phyloP scores from a whole-genome alignment of 139 green algal genomes.

The Chlamydomonas sphaeroides region DNA sequence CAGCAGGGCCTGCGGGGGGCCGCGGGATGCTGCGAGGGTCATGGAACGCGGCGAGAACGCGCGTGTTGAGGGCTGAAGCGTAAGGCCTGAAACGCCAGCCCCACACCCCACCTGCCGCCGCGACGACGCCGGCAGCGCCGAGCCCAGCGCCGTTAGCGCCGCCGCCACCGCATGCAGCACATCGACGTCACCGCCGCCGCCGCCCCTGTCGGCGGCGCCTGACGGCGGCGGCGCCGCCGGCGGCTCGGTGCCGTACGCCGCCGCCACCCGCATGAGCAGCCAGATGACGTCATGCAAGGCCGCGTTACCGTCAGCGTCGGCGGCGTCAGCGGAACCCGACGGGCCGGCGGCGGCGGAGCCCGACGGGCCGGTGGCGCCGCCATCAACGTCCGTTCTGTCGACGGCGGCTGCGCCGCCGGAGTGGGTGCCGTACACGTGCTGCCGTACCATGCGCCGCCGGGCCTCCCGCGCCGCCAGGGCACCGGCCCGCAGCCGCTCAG shows the following conservation, averaged over 20 bases:
- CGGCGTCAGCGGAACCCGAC: too few species aligned
- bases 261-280: not conserved
- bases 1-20: slow-evolving; percentile 13
- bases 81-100: not conserved
- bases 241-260: not conserved
- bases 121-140: not conserved
- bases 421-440: too few species aligned
- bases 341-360: too few species aligned
- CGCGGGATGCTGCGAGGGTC: not conserved
- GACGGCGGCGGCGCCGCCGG: too few species aligned
- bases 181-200: not conserved
- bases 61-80: not conserved
- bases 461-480: too few species aligned
- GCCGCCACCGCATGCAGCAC: not conserved
- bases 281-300: not conserved
- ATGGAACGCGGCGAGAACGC: not conserved
- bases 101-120: slow-evolving; percentile 3
- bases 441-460: too few species aligned
- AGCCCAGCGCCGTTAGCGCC: not conserved
- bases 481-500: too few species aligned
- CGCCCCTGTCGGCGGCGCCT: not conserved
- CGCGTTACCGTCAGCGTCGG: too few species aligned
- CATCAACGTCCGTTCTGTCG: too few species aligned
- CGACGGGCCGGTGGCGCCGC: too few species aligned
- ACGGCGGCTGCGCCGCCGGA: too few species aligned